Base-by-base conservation (phyloP, 2,329 filamentous ascomycete genomes). In the Colletotrichum gloeosporioides region DNA sequence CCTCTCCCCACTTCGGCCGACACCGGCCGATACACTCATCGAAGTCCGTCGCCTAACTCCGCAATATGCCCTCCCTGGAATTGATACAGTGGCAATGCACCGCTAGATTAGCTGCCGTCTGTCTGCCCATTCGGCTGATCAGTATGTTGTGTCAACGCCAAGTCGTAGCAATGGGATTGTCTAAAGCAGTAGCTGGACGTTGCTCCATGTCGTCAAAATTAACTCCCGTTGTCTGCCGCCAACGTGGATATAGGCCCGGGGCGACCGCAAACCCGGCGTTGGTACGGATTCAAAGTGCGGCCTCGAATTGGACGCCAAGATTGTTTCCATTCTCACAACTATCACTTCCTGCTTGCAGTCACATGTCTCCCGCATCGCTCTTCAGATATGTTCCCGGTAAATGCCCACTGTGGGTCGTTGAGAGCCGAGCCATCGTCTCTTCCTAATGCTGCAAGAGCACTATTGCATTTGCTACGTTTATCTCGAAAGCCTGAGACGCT, bases 191-290 rank as follows among this genome's bases (percentile, higher is more conserved):
- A n/a, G 59, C 29, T 66, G 25, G 25, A 16, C n/a, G 16, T 31
- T 49, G 22, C 10, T 36, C 27, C 53, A 68, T 29, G 64, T 69
- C 53, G 70, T 69, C 70, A 73, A 73, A 69, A 49, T 61, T 73
- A 69, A 62, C 70, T 73, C 53, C 62, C 62, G 62, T 64, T 16
- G 16, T 15, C 29, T 53, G 25, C 63, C 64, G 55, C 53, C 64
- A 44, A n/a, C 64, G 55, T 73, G 64, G 64, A 53, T 61, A 62
- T 29, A 32, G 64, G 34, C 70, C 63, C 44, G 64, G 64, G 70
- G 44, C 53, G 15, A 29, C 15, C 65, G 44, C 29, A 68, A 53
- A 22, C 59, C 70, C 27, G 64, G 36, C 53, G 49, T 69, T 69
- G 34, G 53, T 25, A 44, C 36, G 16, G 36, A 44, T 18, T n/a